Evolutionary conservation across 2,329 filamentous ascomycete genomes (phyloP).

Genomic region (Ascochyta lentis): DNA sequence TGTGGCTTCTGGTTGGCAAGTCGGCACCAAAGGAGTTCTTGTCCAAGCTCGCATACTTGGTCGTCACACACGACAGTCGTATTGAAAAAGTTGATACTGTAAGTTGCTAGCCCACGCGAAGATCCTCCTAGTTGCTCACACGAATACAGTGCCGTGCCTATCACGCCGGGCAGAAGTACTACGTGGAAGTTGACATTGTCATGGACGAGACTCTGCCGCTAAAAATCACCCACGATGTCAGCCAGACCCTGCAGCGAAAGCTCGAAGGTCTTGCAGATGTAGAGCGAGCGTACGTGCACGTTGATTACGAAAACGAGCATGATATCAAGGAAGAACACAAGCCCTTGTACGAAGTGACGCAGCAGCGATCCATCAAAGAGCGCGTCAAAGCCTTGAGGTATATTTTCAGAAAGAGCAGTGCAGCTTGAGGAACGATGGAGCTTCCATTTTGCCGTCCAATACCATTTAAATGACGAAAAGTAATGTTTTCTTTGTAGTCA

Average conservation of each 20-base stretch:
- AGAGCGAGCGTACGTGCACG: conserved; percentile 58
- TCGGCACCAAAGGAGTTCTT: conserved; percentile 65
- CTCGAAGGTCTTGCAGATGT: conserved; percentile 57
- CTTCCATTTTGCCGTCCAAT: background rate
- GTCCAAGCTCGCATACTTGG: conserved; percentile 63
- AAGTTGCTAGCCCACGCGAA: conserved; percentile 14
- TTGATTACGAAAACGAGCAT: conserved; percentile 55
- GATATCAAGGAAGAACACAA: conserved; percentile 50
- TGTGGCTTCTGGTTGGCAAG: conserved; percentile 67
- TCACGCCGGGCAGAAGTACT: conserved; percentile 67
- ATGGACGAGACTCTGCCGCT: conserved; percentile 64
- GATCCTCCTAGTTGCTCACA: conserved; percentile 20
- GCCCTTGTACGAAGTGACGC: conserved; percentile 45
- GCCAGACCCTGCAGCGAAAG: conserved; percentile 66
- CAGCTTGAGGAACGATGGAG: background rate
- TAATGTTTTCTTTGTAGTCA: conserved; percentile 5
- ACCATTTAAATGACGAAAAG: background rate
- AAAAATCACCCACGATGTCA: conserved; percentile 66
- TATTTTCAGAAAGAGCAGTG: conserved; percentile 28
- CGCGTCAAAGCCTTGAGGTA: conserved; percentile 37
- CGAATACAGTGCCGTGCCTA: conserved; percentile 60
- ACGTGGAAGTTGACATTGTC: conserved; percentile 68
- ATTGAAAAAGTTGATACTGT: conserved; percentile 65
- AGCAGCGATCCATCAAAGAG: conserved; percentile 43
- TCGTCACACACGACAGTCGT: conserved; percentile 60